A percentile compares a stretch with the other conserved stretches of the same genome.
Conservation (phyloP, 768 basidiomycete species). For the Mycena sanguinolenta region DNA sequence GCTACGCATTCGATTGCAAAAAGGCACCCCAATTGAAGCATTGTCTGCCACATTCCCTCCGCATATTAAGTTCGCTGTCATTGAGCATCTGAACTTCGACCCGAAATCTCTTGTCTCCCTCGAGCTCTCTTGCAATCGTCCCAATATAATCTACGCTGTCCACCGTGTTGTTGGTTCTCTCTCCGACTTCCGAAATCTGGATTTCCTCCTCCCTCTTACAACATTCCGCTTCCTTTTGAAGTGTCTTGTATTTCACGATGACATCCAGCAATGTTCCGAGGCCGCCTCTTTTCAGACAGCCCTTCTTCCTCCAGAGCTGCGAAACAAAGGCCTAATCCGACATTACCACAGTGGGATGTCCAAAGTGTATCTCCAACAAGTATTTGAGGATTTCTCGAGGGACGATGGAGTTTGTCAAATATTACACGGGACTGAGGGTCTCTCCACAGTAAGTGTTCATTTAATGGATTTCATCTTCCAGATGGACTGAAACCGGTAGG, state of each 20-base stretch:
- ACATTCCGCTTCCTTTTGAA: slow-evolving; percentile 10
- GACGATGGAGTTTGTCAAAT: slow-evolving; percentile 25
- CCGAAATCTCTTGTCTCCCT: slow-evolving; percentile 27
- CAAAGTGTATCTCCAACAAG: slow-evolving; percentile 38
- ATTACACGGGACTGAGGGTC: slow-evolving; percentile 22
- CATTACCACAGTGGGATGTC: slow-evolving; percentile 49
- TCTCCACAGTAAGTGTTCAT: slow-evolving; percentile 29
- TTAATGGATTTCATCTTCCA: no score
- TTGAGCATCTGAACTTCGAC: no score
- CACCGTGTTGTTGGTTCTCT: slow-evolving; percentile 18
- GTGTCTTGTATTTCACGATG: slow-evolving; percentile 36
- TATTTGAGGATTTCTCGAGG: slow-evolving; percentile 35
- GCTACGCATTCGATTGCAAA: no score
- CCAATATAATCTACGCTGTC: slow-evolving; percentile 41
- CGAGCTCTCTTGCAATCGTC: slow-evolving; percentile 39
- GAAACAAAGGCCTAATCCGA: slow-evolving; percentile 32
- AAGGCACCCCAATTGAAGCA: no score
- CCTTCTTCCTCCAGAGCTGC: slow-evolving; percentile 27
- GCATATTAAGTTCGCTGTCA: no score
- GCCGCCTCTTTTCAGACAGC: slow-evolving; percentile 29
- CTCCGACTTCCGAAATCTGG: slow-evolving; percentile 41
- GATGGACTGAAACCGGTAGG: no score
- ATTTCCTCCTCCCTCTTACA: slow-evolving; percentile 42
- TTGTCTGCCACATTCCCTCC: no score
- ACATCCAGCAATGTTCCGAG: slow-evolving; percentile 22